Conservation (phyloP, 371 early-diverging fungal genomes). For the Mortierella sp. region DNA sequence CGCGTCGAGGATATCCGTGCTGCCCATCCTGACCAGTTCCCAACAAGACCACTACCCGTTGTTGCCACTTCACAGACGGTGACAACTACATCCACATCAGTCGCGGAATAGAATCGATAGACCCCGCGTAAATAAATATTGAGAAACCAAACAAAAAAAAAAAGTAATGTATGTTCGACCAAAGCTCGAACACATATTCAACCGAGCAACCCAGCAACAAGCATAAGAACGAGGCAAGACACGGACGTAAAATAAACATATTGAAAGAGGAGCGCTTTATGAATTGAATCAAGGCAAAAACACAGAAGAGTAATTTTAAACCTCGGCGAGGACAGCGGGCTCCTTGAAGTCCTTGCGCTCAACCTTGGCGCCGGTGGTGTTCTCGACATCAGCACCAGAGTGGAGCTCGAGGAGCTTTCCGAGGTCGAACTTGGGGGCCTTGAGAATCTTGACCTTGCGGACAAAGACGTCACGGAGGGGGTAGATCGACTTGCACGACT, state of each 20-base stretch:
- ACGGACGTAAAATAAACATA: neutral
- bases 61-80: neutral
- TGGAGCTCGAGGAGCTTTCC: constrained; percentile 98
- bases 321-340: constrained; percentile 82
- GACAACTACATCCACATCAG: neutral
- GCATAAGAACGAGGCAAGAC: neutral
- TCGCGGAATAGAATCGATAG: neutral
- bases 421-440: constrained; percentile 96
- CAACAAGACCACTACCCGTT: neutral
- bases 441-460: constrained; percentile 99
- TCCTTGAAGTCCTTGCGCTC: constrained; percentile 86
- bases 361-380: constrained; percentile 82
- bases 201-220: neutral
- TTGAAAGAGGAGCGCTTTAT: constrained; percentile 12
- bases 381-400: constrained; percentile 84
- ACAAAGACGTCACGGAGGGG: constrained; percentile 99
- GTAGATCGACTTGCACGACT: constrained; percentile 98
- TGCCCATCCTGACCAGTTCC: neutral
- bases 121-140: neutral
- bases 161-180: neutral
- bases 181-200: neutral
- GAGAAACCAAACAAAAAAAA: neutral
- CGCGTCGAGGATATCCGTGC: constrained; percentile 6
- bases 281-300: constrained; percentile 13
- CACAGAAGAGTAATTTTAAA: constrained; percentile 64